Percentiles rank a stretch among this genome's conserved stretches.
phyloP scores from a whole-genome alignment of 2,329 filamentous ascomycete species.

The Penicillium sp. region DNA sequence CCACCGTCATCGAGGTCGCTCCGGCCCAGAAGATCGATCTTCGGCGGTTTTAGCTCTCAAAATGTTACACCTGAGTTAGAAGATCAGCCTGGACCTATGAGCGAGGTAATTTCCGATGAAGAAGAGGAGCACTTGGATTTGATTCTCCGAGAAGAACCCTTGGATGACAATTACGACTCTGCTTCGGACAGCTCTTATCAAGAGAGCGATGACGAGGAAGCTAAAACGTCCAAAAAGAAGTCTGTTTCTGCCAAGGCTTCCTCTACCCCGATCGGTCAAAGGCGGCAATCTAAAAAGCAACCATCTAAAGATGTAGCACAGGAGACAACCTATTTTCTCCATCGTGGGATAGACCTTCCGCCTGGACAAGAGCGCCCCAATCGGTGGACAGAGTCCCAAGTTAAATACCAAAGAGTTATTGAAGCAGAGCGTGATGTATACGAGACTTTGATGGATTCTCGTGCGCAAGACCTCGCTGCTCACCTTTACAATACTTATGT shows the following conservation, averaged over 20 bases:
- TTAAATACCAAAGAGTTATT: constrained; percentile 84
- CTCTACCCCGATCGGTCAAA: neutral
- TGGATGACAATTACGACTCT: constrained; percentile 19
- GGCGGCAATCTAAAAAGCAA: neutral
- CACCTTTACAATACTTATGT: constrained; percentile 79
- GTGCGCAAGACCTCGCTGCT: constrained; percentile 66
- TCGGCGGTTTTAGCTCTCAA: constrained; percentile 28
- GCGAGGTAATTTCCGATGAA: neutral
- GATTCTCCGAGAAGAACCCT: constrained; percentile 21
- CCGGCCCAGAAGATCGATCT: constrained; percentile 27
- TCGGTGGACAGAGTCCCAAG: constrained; percentile 53
- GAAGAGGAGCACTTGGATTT: constrained; percentile 21
- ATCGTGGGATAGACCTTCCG: constrained; percentile 22
- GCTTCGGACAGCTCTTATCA: constrained; percentile 27
- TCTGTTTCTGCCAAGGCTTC: neutral
- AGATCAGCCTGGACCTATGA: constrained; percentile 7
- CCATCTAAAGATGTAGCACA: neutral
- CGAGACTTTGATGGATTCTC: constrained; percentile 62
- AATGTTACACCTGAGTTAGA: constrained; percentile 18
- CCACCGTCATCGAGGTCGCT: constrained; percentile 30
- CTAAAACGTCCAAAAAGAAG: neutral
- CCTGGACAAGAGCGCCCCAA: constrained; percentile 57
- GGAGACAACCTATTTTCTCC: constrained; percentile 14
- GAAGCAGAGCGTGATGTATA: constrained; percentile 74
- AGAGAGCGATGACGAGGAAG: constrained; percentile 16